Evolutionary conservation across 495 filamentous ascomycete genomes (phyloP), one percentile per base, ranked within the genome.

Genomic region (Podospora comata): DNA sequence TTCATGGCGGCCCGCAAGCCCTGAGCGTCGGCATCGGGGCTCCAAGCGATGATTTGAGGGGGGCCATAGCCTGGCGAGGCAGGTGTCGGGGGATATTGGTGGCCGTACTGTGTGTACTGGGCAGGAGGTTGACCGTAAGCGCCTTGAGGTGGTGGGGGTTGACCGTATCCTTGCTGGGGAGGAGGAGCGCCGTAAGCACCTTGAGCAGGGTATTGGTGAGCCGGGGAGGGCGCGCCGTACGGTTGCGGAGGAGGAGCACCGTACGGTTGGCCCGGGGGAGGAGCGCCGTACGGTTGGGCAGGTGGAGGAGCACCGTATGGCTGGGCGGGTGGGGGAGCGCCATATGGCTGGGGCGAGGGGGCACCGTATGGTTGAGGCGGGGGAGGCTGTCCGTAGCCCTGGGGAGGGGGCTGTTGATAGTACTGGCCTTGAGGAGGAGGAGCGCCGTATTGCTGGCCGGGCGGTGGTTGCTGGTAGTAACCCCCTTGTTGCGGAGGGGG

Each of bases 1-100:
- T 96, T 96, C 91, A 96, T 96, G 2, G 94, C 92, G 71, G 85
- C 85, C 64, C 92, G 84, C 26, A 96, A 82, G 9, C 78, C 83
- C 61, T 92, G 85, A 0, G 92, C 91, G 66, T 96, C 87, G 2
- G 78, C 73, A 2, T 78, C 82, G 61, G 84, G 88, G 66, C 93
- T 87, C 74, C 86, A 90, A 5, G 82, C 83, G 27, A 90, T 91
- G 20, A 83, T 77, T 71, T 88, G 86, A 3, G 85, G 82, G 5
- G 87, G 83, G 0, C 82, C 82, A 65, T 92, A 92, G 48, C 90
- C 90, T 0, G 80, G 74, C 0, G 88, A 88, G 4, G 89, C 86
- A 5, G 79, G 72, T 0, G 86, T 84, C 1, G 88, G 86, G 15
- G 79, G 81, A 4, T 74, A 80, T 19, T 73, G 77, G 20, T 73